Percentiles rank a stretch among this genome's conserved stretches.
Evolutionary conservation across 345 rosid species (phyloP).

Genomic region (Iberis pinnata): DNA sequence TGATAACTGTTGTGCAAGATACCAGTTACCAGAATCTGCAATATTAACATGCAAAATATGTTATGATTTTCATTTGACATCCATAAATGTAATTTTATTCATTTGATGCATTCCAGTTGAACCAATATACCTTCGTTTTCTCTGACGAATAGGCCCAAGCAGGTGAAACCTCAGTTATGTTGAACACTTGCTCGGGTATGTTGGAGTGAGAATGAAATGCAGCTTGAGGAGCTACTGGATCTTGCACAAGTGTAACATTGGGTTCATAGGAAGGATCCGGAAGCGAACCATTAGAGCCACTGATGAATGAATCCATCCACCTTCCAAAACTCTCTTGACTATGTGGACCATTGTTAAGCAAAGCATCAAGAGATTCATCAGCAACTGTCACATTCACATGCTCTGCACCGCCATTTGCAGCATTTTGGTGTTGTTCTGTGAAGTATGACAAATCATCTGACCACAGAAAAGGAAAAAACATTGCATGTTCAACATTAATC

Average conservation of each 20-base stretch:
- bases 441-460: slow-evolving; percentile 45
- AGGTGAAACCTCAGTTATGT: slow-evolving; percentile 76
- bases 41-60: not conserved
- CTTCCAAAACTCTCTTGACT: slow-evolving; percentile 89
- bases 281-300: slow-evolving; percentile 47
- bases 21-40: slow-evolving; percentile 71
- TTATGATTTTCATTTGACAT: not conserved
- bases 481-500: slow-evolving; percentile 10
- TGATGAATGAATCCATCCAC: slow-evolving; percentile 63
- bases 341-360: slow-evolving; percentile 43
- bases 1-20: slow-evolving; percentile 54
- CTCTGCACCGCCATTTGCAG: slow-evolving; percentile 30
- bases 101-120: no score
- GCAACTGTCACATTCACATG: slow-evolving; percentile 27
- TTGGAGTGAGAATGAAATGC: slow-evolving; percentile 29
- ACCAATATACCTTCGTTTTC: slow-evolving; percentile 61
- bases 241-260: slow-evolving; percentile 38
- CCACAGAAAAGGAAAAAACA: slow-evolving; percentile 19
- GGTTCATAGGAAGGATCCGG: slow-evolving; percentile 47
- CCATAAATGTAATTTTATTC: no score
- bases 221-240: slow-evolving; percentile 35
- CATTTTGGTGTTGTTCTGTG: slow-evolving; percentile 40
- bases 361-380: slow-evolving; percentile 33
- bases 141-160: slow-evolving; percentile 73
- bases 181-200: slow-evolving; percentile 52